Evolutionary conservation across 1,284 basidiomycete species (phyloP).

Genomic region (Apiotrichum sp.): DNA sequence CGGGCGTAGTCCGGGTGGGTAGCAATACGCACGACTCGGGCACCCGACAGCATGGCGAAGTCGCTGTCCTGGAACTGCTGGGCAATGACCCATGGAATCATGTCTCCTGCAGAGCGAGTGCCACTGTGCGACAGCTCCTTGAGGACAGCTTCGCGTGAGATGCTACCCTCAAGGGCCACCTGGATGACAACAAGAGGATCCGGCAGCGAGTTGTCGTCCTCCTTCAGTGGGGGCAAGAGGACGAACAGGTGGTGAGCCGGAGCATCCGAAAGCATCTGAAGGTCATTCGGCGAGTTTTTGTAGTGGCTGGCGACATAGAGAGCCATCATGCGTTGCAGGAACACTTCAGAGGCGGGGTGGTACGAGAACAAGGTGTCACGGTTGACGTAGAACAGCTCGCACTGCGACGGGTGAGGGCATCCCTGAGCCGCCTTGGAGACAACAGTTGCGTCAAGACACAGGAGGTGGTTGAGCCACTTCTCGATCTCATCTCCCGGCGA

Average conservation of each 20-base stretch:
- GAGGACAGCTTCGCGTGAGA: slow-evolving; percentile 78
- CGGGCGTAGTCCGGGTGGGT: slow-evolving; percentile 93
- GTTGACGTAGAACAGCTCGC: slow-evolving; percentile 93
- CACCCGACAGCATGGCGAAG: slow-evolving; percentile 88
- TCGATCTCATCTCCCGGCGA: slow-evolving; percentile 81
- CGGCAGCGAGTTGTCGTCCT: slow-evolving; percentile 76
- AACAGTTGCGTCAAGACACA: slow-evolving; percentile 90
- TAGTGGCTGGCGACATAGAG: slow-evolving; percentile 96
- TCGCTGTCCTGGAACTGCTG: slow-evolving; percentile 91
- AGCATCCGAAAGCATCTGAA: slow-evolving; percentile 93
- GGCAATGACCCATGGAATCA: slow-evolving; percentile 95
- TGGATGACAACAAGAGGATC: slow-evolving; percentile 93
- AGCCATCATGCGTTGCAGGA: slow-evolving; percentile 97
- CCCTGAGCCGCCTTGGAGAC: slow-evolving; percentile 62
- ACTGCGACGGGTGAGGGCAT: slow-evolving; percentile 86
- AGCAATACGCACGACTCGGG: slow-evolving; percentile 86
- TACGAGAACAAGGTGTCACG: slow-evolving; percentile 95
- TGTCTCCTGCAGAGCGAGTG: slow-evolving; percentile 66
- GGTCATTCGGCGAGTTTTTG: slow-evolving; percentile 98
- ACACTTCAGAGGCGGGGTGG: slow-evolving; percentile 93
- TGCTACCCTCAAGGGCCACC: slow-evolving; percentile 92
- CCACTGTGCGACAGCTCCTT: slow-evolving; percentile 64
- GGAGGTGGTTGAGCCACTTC: slow-evolving; percentile 83
- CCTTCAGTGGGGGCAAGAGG: slow-evolving; percentile 80
- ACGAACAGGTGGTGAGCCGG: slow-evolving; percentile 97